These are phyloP conservation scores for Rhinocladiella mackenziei DNA, from an alignment of 2,329 filamentous ascomycete species.

Conservation along the genomic window DNA sequence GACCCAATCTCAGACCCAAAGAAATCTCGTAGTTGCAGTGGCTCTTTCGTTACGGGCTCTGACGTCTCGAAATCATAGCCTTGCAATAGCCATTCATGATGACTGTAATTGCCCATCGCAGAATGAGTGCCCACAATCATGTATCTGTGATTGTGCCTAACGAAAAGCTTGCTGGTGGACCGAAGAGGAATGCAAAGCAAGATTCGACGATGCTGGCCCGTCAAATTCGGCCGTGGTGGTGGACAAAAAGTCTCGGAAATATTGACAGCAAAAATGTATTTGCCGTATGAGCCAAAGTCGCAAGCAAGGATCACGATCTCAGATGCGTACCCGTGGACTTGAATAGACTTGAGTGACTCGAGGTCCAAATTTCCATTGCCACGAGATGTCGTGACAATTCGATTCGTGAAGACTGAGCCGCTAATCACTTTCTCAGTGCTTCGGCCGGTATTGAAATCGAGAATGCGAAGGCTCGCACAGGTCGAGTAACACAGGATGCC, in stretches of 20 bases:
- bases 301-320: conserved; percentile 58
- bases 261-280: conserved; percentile 55
- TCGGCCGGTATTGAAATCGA: conserved; percentile 53
- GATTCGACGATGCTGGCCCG: conserved; percentile 33
- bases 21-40: conserved; percentile 54
- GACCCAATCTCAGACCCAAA: conserved; percentile 63
- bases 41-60: conserved; percentile 42
- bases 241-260: conserved; percentile 29
- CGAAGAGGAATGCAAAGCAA: conserved; percentile 43
- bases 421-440: conserved; percentile 55
- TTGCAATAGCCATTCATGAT: conserved; percentile 60
- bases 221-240: background rate
- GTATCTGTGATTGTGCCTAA: conserved; percentile 58
- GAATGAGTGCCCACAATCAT: conserved; percentile 66
- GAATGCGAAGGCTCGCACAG: conserved; percentile 52
- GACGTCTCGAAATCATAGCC: conserved; percentile 47
- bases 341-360: conserved; percentile 33
- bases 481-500: conserved; percentile 63
- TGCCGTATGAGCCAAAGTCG: conserved; percentile 40
- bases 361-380: conserved; percentile 24
- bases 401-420: conserved; percentile 43
- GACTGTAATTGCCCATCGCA: conserved; percentile 50
- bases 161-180: conserved; percentile 58
- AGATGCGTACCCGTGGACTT: conserved; percentile 55
- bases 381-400: background rate